Percentiles rank a stretch among this genome's conserved stretches.
Conservation (phyloP, 1,139 yeast species). For the Lizanozyma gosingica region DNA sequence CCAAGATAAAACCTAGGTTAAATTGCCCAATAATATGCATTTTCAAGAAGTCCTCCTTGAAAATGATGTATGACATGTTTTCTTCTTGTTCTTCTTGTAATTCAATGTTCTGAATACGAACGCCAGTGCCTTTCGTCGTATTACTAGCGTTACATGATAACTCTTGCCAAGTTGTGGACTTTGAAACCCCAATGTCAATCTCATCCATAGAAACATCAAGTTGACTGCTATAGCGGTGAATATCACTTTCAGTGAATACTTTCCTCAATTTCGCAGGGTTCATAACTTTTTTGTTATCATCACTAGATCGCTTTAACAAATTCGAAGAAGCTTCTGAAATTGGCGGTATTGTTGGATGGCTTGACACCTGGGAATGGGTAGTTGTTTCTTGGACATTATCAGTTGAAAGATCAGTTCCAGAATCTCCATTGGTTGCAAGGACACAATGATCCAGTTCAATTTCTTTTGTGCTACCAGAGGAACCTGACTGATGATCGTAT, state of each 20-base stretch:
- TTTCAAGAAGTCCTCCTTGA: constrained; percentile 52
- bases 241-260: constrained; percentile 8
- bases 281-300: too few species aligned
- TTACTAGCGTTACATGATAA: neutral
- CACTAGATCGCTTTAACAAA: neutral
- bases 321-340: neutral
- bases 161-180: neutral
- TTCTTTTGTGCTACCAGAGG: neutral
- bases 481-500: neutral
- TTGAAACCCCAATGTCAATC: constrained; percentile 5
- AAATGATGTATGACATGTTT: constrained; percentile 43
- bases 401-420: neutral
- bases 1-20: constrained; percentile 82
- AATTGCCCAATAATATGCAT: constrained; percentile 90
- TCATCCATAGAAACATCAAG: constrained; percentile 89
- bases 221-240: constrained; percentile 90
- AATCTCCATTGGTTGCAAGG: neutral
- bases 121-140: neutral
- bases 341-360: neutral
- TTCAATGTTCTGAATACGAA: constrained; percentile 13
- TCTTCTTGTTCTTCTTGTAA: constrained; percentile 40
- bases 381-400: neutral
- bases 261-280: too few species aligned
- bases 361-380: neutral
- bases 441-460: neutral